A percentile compares a stretch with the other conserved stretches of the same genome.
These are phyloP conservation scores for Paraphaeosphaeria minitans DNA, from an alignment of 2,329 filamentous ascomycete species.

Conservation along the genomic window DNA sequence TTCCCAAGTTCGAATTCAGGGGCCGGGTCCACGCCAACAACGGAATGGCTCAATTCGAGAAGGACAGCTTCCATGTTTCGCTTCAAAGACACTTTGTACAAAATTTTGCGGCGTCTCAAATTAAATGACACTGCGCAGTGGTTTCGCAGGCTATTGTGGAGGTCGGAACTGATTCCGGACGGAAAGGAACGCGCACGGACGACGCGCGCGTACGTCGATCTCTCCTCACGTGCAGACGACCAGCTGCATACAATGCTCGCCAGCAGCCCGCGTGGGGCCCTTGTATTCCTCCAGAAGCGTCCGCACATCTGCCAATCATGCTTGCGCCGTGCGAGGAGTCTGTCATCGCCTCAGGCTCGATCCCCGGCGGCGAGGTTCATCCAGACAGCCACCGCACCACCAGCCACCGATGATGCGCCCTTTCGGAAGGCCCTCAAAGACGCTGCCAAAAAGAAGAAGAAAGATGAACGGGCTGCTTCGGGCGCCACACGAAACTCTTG, in stretches of 20 bases:
- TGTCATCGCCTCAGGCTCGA: conserved; percentile 22
- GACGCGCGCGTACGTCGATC: conserved; percentile 28
- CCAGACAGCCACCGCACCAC: conserved; percentile 28
- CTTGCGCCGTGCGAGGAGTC: conserved; percentile 23
- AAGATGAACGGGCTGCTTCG: conserved; percentile 19
- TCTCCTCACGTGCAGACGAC: conserved; percentile 20
- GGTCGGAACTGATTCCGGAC: conserved; percentile 17
- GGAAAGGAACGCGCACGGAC: conserved; percentile 36
- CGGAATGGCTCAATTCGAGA: neutral
- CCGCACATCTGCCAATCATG: conserved; percentile 40
- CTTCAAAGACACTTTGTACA: neutral
- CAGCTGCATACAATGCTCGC: conserved; percentile 38
- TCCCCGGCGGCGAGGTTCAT: conserved; percentile 21
- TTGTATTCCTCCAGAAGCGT: conserved; percentile 27
- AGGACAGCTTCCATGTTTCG: neutral
- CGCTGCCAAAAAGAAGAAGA: conserved; percentile 42
- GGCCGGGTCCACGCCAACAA: neutral
- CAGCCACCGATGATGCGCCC: conserved; percentile 33
- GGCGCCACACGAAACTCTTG: conserved; percentile 14
- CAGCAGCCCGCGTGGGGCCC: conserved; percentile 25
- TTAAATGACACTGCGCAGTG: neutral
- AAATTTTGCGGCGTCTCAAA: neutral
- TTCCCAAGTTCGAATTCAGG: neutral
- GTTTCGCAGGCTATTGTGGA: neutral
- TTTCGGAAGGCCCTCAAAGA: conserved; percentile 48